Conservation (phyloP, 2,329 filamentous ascomycete genomes). For the Fusarium sp. region DNA sequence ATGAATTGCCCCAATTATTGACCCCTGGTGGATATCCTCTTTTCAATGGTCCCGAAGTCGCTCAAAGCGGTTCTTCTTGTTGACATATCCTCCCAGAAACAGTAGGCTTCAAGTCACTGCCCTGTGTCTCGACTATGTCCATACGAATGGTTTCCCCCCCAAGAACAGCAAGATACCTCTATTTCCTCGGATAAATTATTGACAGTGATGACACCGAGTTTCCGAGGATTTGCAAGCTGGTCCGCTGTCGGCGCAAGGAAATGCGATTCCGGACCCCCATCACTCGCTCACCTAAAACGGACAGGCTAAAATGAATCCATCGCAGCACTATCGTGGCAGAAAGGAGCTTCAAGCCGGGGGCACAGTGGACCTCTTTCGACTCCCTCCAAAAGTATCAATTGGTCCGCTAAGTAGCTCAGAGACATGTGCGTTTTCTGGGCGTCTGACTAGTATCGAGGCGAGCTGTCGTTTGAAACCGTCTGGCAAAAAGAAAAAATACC, state of each 20-base stretch:
- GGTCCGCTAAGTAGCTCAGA: slow-evolving; percentile 28
- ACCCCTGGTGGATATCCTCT: neutral
- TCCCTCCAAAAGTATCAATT: slow-evolving; percentile 20
- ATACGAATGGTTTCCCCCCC: slow-evolving; percentile 48
- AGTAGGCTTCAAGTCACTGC: neutral
- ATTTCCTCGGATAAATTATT: slow-evolving; percentile 53
- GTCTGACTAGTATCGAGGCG: slow-evolving; percentile 18
- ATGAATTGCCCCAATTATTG: neutral
- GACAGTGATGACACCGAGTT: slow-evolving; percentile 4
- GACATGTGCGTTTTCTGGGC: slow-evolving; percentile 10
- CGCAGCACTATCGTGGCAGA: slow-evolving; percentile 6
- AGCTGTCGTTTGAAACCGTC: slow-evolving; percentile 5
- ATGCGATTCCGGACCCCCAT: slow-evolving; percentile 11
- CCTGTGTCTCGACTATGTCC: neutral
- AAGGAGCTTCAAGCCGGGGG: slow-evolving; percentile 5
- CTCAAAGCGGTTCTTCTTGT: neutral
- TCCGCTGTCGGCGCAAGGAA: slow-evolving; percentile 38
- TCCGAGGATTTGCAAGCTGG: slow-evolving; percentile 5
- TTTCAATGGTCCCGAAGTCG: neutral
- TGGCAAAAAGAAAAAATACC: slow-evolving; percentile 2
- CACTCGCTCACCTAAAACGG: slow-evolving; percentile 11
- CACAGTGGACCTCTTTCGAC: slow-evolving; percentile 13
- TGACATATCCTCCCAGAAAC: neutral
- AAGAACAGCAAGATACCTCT: slow-evolving; percentile 65
- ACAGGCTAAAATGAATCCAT: slow-evolving; percentile 18